phyloP scores from a whole-genome alignment of 495 filamentous ascomycete species.

The Paragyromitra xinjiangensis region DNA sequence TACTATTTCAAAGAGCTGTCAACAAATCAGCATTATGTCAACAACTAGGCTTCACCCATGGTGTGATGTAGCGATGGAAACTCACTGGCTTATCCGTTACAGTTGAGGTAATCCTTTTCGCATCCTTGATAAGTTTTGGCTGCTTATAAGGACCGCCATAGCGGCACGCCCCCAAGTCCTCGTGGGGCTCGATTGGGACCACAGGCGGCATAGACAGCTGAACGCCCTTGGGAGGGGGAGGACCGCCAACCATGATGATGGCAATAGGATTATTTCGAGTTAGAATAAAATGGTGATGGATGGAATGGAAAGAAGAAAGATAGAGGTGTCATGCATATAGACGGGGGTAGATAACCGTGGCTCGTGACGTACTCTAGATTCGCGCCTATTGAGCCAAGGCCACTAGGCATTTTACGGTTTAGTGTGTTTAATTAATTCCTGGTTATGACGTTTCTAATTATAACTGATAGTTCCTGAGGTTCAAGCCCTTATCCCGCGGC shows the following conservation, averaged over 20 bases:
- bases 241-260: background rate
- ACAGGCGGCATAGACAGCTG: slow-evolving; percentile 31
- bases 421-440: background rate
- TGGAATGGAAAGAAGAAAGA: background rate
- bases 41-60: background rate
- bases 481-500: too few species aligned
- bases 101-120: background rate
- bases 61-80: background rate
- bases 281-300: background rate
- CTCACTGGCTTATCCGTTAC: slow-evolving; percentile 7
- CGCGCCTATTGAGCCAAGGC: slow-evolving; percentile 1
- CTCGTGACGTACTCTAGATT: slow-evolving; percentile 2
- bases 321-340: background rate
- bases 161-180: slow-evolving; percentile 14
- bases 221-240: background rate
- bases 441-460: too few species aligned
- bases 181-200: slow-evolving; percentile 29
- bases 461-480: too few species aligned
- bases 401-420: background rate
- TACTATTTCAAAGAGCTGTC: slow-evolving; percentile 19
- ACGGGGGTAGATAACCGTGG: background rate
- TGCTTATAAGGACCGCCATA: slow-evolving; percentile 24
- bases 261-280: background rate
- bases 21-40: background rate
- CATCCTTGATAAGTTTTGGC: slow-evolving; percentile 12